A percentile compares a stretch with the other conserved stretches of the same genome.
Conservation (phyloP, 163 green algal genomes). For the Smithsoniella earleae region DNA sequence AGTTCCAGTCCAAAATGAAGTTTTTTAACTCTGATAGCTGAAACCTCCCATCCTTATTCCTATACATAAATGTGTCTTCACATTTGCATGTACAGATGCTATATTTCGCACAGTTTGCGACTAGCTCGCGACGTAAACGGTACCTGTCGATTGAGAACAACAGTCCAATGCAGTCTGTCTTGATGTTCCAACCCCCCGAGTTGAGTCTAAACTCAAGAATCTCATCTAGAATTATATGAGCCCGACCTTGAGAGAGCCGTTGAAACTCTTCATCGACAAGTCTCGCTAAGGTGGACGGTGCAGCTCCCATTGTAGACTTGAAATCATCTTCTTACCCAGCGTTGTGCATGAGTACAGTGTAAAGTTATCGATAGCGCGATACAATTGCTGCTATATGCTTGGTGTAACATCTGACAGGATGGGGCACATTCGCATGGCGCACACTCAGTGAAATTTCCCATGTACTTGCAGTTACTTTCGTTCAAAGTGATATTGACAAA, state of each 20-base stretch:
- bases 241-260: conserved; percentile 14
- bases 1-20: conserved; percentile 16
- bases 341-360: too few relatives aligned
- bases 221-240: conserved; percentile 13
- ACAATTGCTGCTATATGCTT: too few relatives aligned
- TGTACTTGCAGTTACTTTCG: too few relatives aligned
- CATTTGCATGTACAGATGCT: neutral
- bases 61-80: neutral
- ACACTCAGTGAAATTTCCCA: too few relatives aligned
- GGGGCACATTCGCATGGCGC: too few relatives aligned
- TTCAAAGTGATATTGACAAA: too few relatives aligned
- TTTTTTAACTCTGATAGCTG: neutral
- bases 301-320: too few relatives aligned
- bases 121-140: neutral
- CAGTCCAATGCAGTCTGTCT: conserved; percentile 2
- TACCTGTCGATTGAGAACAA: conserved; percentile 9
- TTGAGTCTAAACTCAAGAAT: conserved; percentile 13
- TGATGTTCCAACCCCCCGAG: conserved; percentile 8
- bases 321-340: too few relatives aligned
- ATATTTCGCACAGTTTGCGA: neutral
- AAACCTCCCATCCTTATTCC: conserved; percentile 14
- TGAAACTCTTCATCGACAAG: neutral
- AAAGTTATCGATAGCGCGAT: too few relatives aligned
- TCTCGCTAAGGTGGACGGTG: conserved; percentile 17
- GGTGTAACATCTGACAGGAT: too few relatives aligned